These are phyloP conservation scores for Boletus edulis DNA, from an alignment of 768 basidiomycete species.

Conservation along the genomic window DNA sequence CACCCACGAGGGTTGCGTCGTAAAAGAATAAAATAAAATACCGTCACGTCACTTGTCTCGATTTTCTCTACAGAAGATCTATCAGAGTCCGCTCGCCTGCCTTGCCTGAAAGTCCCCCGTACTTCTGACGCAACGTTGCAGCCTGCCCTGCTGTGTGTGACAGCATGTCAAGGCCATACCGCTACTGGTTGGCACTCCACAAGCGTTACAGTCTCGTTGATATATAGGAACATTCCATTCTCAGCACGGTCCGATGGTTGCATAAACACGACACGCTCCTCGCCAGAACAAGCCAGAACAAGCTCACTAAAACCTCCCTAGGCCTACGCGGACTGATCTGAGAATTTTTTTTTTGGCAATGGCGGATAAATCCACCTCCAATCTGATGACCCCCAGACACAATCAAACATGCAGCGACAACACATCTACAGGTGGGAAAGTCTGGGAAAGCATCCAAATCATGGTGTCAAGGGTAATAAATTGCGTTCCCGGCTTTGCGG, in stretches of 20 bases:
- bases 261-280: too few species aligned
- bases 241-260: not conserved
- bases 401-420: constrained; percentile 8
- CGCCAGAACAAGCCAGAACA: too few species aligned
- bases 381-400: constrained; percentile 3
- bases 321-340: not conserved
- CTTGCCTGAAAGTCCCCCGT: not conserved
- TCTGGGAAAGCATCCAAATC: too few species aligned
- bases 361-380: not conserved
- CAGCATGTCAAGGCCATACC: constrained; percentile 24
- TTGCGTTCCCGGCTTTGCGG: not conserved
- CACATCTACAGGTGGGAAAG: not conserved
- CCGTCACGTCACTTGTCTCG: not conserved
- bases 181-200: constrained; percentile 16
- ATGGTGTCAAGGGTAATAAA: constrained; percentile 2
- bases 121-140: constrained; percentile 12
- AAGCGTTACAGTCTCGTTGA: constrained; percentile 8
- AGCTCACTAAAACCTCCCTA: too few species aligned
- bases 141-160: constrained; percentile 23
- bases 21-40: too few species aligned
- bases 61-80: constrained; percentile 14
- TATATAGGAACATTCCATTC: constrained; percentile 10
- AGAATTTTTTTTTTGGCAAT: constrained; percentile 3
- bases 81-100: not conserved
- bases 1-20: too few species aligned